Conservation (phyloP, 2,329 filamentous ascomycete genomes). For the Neonectria faginata region DNA sequence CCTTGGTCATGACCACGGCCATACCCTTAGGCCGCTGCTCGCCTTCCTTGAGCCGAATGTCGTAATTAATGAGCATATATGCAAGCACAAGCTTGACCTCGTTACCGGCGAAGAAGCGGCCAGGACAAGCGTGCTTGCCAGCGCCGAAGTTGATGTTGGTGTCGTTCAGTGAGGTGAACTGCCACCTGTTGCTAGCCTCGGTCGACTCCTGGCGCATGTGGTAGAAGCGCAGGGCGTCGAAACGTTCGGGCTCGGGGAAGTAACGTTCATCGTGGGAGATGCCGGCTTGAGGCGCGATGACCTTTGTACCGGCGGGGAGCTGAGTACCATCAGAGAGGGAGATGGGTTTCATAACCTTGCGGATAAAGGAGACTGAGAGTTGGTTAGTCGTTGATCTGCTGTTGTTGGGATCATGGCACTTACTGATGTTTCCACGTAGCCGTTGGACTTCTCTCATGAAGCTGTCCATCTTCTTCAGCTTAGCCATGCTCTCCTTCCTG, state of each 20-base stretch:
- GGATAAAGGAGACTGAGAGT: slow-evolving; percentile 56
- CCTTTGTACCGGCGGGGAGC: slow-evolving; percentile 56
- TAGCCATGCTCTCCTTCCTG: slow-evolving; percentile 57
- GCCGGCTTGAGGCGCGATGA: slow-evolving; percentile 56
- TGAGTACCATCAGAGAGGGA: slow-evolving; percentile 58
- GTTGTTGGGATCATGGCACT: slow-evolving; percentile 31
- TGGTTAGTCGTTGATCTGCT: slow-evolving; percentile 31
- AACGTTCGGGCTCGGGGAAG: slow-evolving; percentile 55
- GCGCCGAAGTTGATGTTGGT: slow-evolving; percentile 61
- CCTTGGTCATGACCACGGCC: slow-evolving; percentile 56
- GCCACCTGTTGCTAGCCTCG: slow-evolving; percentile 55
- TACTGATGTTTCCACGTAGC: slow-evolving; percentile 57
- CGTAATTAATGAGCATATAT: slow-evolving; percentile 57
- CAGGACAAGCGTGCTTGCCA: slow-evolving; percentile 61
- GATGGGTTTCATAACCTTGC: slow-evolving; percentile 60
- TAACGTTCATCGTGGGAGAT: slow-evolving; percentile 56
- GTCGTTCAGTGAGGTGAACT: slow-evolving; percentile 57
- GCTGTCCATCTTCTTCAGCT: slow-evolving; percentile 61
- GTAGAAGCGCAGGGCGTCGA: slow-evolving; percentile 64
- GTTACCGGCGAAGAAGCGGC: slow-evolving; percentile 61
- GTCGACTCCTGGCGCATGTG: slow-evolving; percentile 54
- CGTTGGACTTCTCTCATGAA: slow-evolving; percentile 61
- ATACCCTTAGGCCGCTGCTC: slow-evolving; percentile 54
- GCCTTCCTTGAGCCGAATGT: slow-evolving; percentile 55
- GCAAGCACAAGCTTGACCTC: slow-evolving; percentile 60